These are phyloP conservation scores for Fulvia fulva DNA, from an alignment of 2,329 filamentous ascomycete genomes.

Conservation along the genomic window DNA sequence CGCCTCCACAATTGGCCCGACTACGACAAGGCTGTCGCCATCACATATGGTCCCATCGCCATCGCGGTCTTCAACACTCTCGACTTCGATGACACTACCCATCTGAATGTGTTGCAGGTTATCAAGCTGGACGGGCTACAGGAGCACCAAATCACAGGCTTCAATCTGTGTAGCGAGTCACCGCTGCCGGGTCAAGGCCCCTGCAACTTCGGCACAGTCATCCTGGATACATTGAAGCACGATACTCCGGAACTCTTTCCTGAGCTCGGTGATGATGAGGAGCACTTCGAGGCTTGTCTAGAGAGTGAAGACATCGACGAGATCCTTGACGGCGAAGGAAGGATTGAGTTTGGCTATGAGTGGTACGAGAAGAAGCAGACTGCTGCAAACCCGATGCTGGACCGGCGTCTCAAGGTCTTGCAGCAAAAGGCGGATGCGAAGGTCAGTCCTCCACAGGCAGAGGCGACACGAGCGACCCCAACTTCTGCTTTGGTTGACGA, in stretches of 20 bases:
- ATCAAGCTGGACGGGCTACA: not conserved
- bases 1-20: not conserved
- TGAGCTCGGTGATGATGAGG: not conserved
- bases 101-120: not conserved
- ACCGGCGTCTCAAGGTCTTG: not conserved
- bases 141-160: not conserved
- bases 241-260: not conserved
- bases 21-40: not conserved
- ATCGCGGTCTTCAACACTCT: not conserved
- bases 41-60: not conserved
- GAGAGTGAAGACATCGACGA: not conserved
- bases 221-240: not conserved
- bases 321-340: not conserved
- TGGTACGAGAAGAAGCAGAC: too few relatives aligned
- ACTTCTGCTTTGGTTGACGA: not conserved
- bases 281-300: not conserved
- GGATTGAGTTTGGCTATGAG: too few relatives aligned
- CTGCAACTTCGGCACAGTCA: not conserved
- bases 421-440: not conserved
- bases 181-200: not conserved
- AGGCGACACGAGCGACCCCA: not conserved
- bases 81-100: too few relatives aligned
- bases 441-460: not conserved
- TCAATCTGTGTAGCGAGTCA: not conserved
- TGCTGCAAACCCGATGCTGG: too few relatives aligned